Evolutionary conservation across 768 basidiomycete species (phyloP), one percentile per base, ranked within the genome.

Genomic region (Epithele typhae): DNA sequence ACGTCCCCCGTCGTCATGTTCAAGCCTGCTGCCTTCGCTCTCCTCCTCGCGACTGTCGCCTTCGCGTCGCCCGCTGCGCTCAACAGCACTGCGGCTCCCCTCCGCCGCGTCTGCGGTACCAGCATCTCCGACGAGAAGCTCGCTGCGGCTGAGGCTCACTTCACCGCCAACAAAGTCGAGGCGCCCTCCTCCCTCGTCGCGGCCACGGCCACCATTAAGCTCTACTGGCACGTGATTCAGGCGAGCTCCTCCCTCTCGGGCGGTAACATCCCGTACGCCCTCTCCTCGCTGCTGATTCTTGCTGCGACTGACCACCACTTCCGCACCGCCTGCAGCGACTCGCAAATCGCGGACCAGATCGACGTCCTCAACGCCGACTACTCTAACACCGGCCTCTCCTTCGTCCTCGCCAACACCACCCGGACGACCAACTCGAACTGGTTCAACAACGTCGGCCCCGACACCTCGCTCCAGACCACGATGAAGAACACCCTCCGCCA

Each of bases 401-500:
- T 68, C 64, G 56, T 43, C 2, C 71, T 77, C 35, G 70, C 64
- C 11, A 57, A 60, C 36, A 76, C 71, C n/a, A 64, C 62, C 40
- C 71, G 68, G 40, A 77, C 72, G 3, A 52, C 64, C 50, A 77
- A 74, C 54, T 38, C 67, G 19, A 57, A 67, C 47, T 80, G 76
- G 77, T 79, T 76, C 66, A 67, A 65, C 55, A 63, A 64, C 17
- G 73, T 61, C 43, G 71, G 65, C 6, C 71, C 71, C 5, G 50
- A 43, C 37, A 54, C 60, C 21, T 38, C 51, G 12, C 48, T 49
- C 23, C 76, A 79, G 58, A 73, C 65, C 7, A 59, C 60, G 6
- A 79, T 80, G 76, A 79, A 79, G 68, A 57, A 33, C 21, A 42
- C 65, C 22, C 68, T 79, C 23, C 68, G 76, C 33, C 27, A 62